Evolutionary conservation across 75 land plant genomes (phyloP).

Genomic region (Chamaecyparis obtusa): DNA sequence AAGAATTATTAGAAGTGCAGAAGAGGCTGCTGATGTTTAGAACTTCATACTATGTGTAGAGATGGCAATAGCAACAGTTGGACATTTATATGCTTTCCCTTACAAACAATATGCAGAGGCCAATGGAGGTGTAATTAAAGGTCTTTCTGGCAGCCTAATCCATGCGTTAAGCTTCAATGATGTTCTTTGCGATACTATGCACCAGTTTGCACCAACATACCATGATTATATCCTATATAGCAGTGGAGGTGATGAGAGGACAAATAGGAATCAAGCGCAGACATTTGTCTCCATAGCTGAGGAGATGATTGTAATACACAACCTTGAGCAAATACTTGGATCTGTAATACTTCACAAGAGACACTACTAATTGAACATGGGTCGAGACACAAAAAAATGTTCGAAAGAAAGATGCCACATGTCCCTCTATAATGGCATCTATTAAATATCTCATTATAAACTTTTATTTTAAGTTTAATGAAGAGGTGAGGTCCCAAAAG

Average conservation of each 20-base stretch:
- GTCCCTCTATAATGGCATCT: too few relatives aligned
- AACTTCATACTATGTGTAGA: constrained; percentile 46
- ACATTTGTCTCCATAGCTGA: constrained; percentile 32
- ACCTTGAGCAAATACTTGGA: not conserved
- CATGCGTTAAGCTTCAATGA: constrained; percentile 50
- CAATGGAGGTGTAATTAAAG: constrained; percentile 23
- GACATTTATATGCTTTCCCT: constrained; percentile 49
- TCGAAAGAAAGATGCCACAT: too few relatives aligned
- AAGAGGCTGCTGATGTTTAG: constrained; percentile 43
- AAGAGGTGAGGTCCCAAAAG: too few relatives aligned
- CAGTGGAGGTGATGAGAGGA: constrained; percentile 33
- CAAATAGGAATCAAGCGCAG: constrained; percentile 21
- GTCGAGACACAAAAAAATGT: too few relatives aligned
- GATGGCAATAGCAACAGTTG: constrained; percentile 47
- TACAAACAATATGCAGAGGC: constrained; percentile 32
- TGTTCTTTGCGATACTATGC: constrained; percentile 41
- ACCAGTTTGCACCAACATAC: constrained; percentile 54
- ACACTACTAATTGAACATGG: too few relatives aligned
- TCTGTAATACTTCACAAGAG: too few relatives aligned
- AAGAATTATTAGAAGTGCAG: constrained; percentile 36
- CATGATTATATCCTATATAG: constrained; percentile 48
- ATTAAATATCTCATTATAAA: too few relatives aligned
- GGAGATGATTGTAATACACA: constrained; percentile 23
- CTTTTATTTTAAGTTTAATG: too few relatives aligned
- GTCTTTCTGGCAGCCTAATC: constrained; percentile 22